Conservation (phyloP, 23 red algal species). For the Gracilaria gracilis region DNA sequence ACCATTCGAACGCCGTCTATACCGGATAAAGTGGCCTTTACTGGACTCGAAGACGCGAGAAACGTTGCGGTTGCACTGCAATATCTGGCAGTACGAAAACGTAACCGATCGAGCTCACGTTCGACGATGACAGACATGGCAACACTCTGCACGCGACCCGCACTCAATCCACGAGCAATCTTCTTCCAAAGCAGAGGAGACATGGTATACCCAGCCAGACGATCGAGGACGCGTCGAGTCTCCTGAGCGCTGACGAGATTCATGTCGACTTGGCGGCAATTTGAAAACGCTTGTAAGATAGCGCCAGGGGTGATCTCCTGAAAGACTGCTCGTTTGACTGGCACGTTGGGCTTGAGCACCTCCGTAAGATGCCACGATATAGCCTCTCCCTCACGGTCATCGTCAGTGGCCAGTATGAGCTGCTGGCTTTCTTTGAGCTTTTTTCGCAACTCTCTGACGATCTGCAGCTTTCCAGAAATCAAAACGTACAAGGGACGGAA, state of each 20-base stretch:
- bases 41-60: neutral
- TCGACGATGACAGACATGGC: slow-evolving; percentile 91
- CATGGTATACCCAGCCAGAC: slow-evolving; percentile 93
- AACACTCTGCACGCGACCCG: slow-evolving; percentile 95
- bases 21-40: slow-evolving; percentile 38
- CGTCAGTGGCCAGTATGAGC: slow-evolving; percentile 97
- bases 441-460: slow-evolving; percentile 63
- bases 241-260: slow-evolving; percentile 96
- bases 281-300: slow-evolving; percentile 69
- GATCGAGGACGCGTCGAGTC: slow-evolving; percentile 91
- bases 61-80: slow-evolving; percentile 65
- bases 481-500: slow-evolving; percentile 94
- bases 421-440: slow-evolving; percentile 63
- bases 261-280: slow-evolving; percentile 85
- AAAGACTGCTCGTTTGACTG: slow-evolving; percentile 91
- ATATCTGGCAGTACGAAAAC: slow-evolving; percentile 66
- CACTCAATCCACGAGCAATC: slow-evolving; percentile 82
- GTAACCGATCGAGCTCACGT: slow-evolving; percentile 81
- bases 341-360: slow-evolving; percentile 88
- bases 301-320: slow-evolving; percentile 97
- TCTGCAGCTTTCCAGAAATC: slow-evolving; percentile 64
- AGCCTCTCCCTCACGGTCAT: slow-evolving; percentile 98
- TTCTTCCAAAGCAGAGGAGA: slow-evolving; percentile 99
- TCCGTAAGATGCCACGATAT: slow-evolving; percentile 98
- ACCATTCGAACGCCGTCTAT: slow-evolving; percentile 76